Evolutionary conservation across 2,329 filamentous ascomycete species (phyloP).

Genomic region (Claviceps humidiphila): DNA sequence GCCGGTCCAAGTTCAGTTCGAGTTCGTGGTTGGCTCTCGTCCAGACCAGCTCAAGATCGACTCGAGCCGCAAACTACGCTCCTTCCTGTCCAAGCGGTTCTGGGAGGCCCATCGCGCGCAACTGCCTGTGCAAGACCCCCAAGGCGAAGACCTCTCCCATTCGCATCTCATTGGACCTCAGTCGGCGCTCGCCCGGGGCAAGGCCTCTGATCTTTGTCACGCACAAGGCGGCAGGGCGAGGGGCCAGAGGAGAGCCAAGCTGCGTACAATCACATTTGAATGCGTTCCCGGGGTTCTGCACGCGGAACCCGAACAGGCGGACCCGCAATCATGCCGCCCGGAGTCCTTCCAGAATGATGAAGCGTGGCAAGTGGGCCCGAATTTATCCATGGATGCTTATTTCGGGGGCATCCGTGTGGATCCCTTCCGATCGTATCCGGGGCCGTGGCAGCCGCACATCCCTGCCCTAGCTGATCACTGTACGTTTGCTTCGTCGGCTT

Average conservation of each 20-base stretch:
- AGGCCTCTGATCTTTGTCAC: background rate
- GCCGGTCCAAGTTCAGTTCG: slow-evolving; percentile 2
- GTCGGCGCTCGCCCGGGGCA: background rate
- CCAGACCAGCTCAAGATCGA: slow-evolving; percentile 13
- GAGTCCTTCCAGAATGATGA: background rate
- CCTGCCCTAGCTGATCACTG: slow-evolving; percentile 15
- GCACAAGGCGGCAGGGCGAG: background rate
- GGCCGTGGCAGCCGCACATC: slow-evolving; percentile 10
- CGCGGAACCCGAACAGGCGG: background rate
- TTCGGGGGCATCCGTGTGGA: slow-evolving; percentile 14
- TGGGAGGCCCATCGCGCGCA: slow-evolving; percentile 9
- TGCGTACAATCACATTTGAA: background rate
- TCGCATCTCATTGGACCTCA: background rate
- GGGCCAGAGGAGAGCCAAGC: background rate
- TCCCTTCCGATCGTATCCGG: slow-evolving; percentile 14
- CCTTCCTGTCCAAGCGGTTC: slow-evolving; percentile 11
- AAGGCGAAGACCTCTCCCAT: background rate
- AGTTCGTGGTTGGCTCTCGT: slow-evolving; percentile 13
- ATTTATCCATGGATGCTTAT: slow-evolving; percentile 9
- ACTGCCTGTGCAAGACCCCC: background rate
- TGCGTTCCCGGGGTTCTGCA: background rate
- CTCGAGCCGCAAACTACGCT: slow-evolving; percentile 9
- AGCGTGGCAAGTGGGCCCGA: background rate
- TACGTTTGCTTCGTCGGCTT: slow-evolving; percentile 5
- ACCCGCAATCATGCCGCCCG: background rate